These are phyloP conservation scores for Viola pubescens DNA, from an alignment of 441 rosid genomes.

Conservation along the genomic window DNA sequence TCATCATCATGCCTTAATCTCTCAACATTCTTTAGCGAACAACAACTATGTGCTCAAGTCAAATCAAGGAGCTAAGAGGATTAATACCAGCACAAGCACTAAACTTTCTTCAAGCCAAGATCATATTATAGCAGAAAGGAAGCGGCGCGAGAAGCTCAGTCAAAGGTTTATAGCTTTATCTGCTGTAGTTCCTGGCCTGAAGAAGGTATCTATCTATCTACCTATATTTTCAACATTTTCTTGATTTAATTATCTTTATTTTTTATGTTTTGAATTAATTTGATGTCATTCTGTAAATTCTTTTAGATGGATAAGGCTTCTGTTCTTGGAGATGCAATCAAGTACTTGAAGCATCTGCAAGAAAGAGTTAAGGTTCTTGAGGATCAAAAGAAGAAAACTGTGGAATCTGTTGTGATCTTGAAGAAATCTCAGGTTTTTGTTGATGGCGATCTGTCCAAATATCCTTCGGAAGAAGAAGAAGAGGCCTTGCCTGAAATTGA, in stretches of 20 bases:
- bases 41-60: slow-evolving; percentile 29
- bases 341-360: slow-evolving; percentile 72
- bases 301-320: slow-evolving; percentile 80
- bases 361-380: slow-evolving; percentile 57
- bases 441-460: slow-evolving; percentile 26
- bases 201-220: slow-evolving; percentile 44
- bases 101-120: slow-evolving; percentile 47
- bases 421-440: slow-evolving; percentile 45
- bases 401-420: slow-evolving; percentile 55
- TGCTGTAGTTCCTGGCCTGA: slow-evolving; percentile 73
- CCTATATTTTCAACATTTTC: neutral
- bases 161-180: slow-evolving; percentile 76
- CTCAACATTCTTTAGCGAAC: slow-evolving; percentile 29
- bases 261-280: neutral
- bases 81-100: slow-evolving; percentile 7
- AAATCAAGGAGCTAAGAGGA: slow-evolving; percentile 26
- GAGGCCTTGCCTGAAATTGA: slow-evolving; percentile 52
- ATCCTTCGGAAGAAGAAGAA: neutral
- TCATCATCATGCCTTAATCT: slow-evolving; percentile 15
- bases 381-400: slow-evolving; percentile 46
- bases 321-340: slow-evolving; percentile 73
- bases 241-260: neutral
- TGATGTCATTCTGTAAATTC: neutral
- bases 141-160: slow-evolving; percentile 79
- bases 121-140: slow-evolving; percentile 81